phyloP scores from a whole-genome alignment of 1,284 basidiomycete species.

The Athelia psychrophila region DNA sequence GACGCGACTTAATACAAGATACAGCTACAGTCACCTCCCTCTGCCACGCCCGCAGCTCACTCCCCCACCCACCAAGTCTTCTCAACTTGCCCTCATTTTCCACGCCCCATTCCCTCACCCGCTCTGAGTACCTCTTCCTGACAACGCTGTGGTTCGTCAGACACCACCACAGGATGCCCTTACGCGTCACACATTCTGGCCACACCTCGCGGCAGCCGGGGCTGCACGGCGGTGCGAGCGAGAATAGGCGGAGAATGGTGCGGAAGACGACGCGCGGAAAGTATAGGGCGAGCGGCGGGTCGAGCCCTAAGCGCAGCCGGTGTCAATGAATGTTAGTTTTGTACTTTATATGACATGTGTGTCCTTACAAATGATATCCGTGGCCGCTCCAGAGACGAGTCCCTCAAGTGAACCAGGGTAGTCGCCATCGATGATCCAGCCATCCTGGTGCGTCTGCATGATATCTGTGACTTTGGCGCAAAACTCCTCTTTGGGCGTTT shows the following conservation, averaged over 20 bases:
- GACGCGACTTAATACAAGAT: no score
- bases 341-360: no score
- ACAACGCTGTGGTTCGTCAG: slow-evolving; percentile 37
- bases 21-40: no score
- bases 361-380: slow-evolving; percentile 59
- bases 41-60: slow-evolving; percentile 31
- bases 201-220: slow-evolving; percentile 49
- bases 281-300: slow-evolving; percentile 57
- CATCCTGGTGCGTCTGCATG: slow-evolving; percentile 24
- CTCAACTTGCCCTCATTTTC: slow-evolving; percentile 36
- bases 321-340: neutral
- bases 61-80: slow-evolving; percentile 41
- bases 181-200: slow-evolving; percentile 43
- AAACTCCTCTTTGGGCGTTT: slow-evolving; percentile 35
- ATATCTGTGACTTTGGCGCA: slow-evolving; percentile 26
- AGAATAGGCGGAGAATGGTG: slow-evolving; percentile 48
- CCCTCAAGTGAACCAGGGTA: slow-evolving; percentile 27
- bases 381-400: slow-evolving; percentile 37
- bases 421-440: slow-evolving; percentile 53
- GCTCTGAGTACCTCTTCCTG: slow-evolving; percentile 21
- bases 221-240: slow-evolving; percentile 39
- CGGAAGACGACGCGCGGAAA: slow-evolving; percentile 52
- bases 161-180: slow-evolving; percentile 57
- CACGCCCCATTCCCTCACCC: slow-evolving; percentile 26
- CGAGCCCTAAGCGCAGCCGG: slow-evolving; percentile 63